These are phyloP conservation scores for Cyclostephanos tholiformis DNA, from an alignment of 108 stramenopile species.

Conservation along the genomic window DNA sequence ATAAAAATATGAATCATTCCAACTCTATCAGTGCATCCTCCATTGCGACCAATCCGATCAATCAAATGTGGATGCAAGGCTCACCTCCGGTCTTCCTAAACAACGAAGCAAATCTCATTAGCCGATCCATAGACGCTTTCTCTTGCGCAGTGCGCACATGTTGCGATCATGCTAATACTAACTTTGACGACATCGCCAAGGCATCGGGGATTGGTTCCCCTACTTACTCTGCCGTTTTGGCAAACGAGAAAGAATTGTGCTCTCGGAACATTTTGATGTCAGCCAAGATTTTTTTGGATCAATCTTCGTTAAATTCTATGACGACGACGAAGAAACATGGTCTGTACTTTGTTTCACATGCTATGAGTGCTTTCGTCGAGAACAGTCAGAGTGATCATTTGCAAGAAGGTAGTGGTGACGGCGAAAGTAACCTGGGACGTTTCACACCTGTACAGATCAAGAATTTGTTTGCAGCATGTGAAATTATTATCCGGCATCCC, in stretches of 20 bases:
- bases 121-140: constrained; percentile 79
- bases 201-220: constrained; percentile 41
- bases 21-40: constrained; percentile 31
- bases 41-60: constrained; percentile 70
- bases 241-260: constrained; percentile 84
- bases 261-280: constrained; percentile 85
- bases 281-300: constrained; percentile 75
- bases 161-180: constrained; percentile 82
- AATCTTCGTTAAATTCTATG: constrained; percentile 45
- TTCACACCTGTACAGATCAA: constrained; percentile 85
- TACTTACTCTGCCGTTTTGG: constrained; percentile 68
- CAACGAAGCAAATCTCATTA: constrained; percentile 77
- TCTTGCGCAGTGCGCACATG: constrained; percentile 85
- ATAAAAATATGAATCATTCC: constrained; percentile 1
- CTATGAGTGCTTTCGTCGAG: constrained; percentile 87
- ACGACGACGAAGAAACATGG: constrained; percentile 69
- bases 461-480: constrained; percentile 74
- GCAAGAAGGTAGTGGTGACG: not conserved
- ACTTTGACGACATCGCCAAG: constrained; percentile 72
- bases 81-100: constrained; percentile 85
- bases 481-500: constrained; percentile 82
- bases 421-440: constrained; percentile 45
- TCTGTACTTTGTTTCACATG: constrained; percentile 70
- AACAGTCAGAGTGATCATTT: constrained; percentile 62
- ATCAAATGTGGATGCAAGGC: constrained; percentile 90